Percentiles rank a stretch among this genome's conserved stretches.
Evolutionary conservation across 1,284 basidiomycete genomes (phyloP).

Genomic region (Schizophyllum commune): DNA sequence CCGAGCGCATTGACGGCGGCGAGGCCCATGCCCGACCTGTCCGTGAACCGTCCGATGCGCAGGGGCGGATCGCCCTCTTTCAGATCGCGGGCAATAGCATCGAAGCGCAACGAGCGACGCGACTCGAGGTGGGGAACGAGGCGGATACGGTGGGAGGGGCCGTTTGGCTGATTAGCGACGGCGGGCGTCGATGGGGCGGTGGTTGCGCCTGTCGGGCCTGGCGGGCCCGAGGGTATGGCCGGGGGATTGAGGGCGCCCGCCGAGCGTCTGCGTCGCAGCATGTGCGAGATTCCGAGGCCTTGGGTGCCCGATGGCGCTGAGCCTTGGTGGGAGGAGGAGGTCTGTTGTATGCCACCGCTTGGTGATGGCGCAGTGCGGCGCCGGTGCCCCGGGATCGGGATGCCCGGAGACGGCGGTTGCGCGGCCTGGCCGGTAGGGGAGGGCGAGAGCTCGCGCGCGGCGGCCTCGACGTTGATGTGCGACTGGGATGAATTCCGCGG

Average conservation of each 20-base stretch:
- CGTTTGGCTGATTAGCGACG: not conserved
- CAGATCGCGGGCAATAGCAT: slow-evolving; percentile 85
- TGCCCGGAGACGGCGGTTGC: slow-evolving; percentile 16
- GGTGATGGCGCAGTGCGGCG: slow-evolving; percentile 8
- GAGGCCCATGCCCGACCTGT: slow-evolving; percentile 63
- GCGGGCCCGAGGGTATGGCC: slow-evolving; percentile 3
- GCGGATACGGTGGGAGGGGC: slow-evolving; percentile 52
- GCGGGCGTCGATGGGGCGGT: not conserved
- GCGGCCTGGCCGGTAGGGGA: slow-evolving; percentile 20
- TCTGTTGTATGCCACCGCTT: slow-evolving; percentile 2
- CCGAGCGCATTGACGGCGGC: slow-evolving; percentile 64
- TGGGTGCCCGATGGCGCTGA: slow-evolving; percentile 3
- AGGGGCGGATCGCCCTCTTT: slow-evolving; percentile 60
- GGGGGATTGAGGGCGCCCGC: slow-evolving; percentile 29
- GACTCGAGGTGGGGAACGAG: slow-evolving; percentile 94
- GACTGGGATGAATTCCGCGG: slow-evolving; percentile 39
- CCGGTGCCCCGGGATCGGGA: slow-evolving; percentile 8
- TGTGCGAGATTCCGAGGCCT: slow-evolving; percentile 26
- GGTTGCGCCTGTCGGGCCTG: not conserved
- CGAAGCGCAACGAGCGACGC: slow-evolving; percentile 85
- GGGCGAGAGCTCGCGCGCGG: slow-evolving; percentile 25
- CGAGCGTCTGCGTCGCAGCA: slow-evolving; percentile 44
- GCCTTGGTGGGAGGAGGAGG: not conserved
- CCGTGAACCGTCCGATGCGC: slow-evolving; percentile 90
- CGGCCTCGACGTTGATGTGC: slow-evolving; percentile 23